Percentiles rank a stretch among this genome's conserved stretches.
These are phyloP conservation scores for Ophiostoma populinum DNA, from an alignment of 2,329 filamentous ascomycete genomes.

Conservation along the genomic window DNA sequence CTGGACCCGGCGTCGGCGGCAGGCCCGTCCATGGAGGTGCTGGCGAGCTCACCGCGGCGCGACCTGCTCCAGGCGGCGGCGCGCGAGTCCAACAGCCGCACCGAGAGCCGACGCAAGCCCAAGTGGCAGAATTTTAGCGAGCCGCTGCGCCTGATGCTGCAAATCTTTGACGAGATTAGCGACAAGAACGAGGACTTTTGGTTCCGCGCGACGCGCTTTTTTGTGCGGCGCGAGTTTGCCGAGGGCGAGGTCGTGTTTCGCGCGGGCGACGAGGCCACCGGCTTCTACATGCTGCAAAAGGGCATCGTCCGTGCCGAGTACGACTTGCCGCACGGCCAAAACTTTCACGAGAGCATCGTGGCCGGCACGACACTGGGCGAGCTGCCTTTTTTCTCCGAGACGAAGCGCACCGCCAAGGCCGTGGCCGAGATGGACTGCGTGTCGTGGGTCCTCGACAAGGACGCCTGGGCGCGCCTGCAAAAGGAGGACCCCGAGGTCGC, in stretches of 20 bases:
- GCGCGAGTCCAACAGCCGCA: constrained; percentile 52
- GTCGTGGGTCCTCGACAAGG: constrained; percentile 61
- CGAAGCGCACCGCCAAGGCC: constrained; percentile 71
- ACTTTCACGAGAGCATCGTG: constrained; percentile 79
- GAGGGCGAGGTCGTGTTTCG: constrained; percentile 61
- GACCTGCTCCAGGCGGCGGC: constrained; percentile 66
- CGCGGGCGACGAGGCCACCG: constrained; percentile 57
- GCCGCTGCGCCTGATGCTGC: constrained; percentile 77
- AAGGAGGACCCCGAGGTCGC: constrained; percentile 59
- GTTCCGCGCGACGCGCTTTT: constrained; percentile 65
- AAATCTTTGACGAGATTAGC: constrained; percentile 85
- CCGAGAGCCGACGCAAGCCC: constrained; percentile 38
- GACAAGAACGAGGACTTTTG: constrained; percentile 87
- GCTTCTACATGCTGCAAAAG: constrained; percentile 80
- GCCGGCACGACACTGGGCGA: constrained; percentile 92
- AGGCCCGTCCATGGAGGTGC: constrained; percentile 18
- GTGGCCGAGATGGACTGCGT: constrained; percentile 67
- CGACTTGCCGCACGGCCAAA: constrained; percentile 64
- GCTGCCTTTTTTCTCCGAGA: constrained; percentile 89
- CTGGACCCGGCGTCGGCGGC: background rate
- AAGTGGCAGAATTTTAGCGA: constrained; percentile 81
- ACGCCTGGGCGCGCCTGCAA: constrained; percentile 58
- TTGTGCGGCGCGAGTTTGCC: constrained; percentile 47
- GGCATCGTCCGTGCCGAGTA: constrained; percentile 87
- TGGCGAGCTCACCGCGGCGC: constrained; percentile 66